Percentiles rank a stretch among this genome's conserved stretches.
phyloP scores from a whole-genome alignment of 2,329 filamentous ascomycete genomes.

The Cercospora beticola region DNA sequence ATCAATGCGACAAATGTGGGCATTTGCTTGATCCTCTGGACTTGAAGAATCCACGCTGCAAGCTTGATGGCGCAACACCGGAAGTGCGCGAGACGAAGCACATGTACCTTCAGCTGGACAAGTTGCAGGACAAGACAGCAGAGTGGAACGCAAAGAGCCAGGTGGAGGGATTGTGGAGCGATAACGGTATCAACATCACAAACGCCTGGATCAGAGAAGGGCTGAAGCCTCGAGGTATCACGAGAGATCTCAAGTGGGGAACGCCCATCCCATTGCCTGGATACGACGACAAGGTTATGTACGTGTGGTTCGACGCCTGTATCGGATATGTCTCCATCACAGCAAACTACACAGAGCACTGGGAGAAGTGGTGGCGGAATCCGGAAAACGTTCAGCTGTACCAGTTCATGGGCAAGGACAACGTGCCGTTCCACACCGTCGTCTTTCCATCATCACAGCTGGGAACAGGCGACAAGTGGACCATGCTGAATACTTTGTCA shows the following conservation, averaged over 20 bases:
- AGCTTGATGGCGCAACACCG: constrained; percentile 81
- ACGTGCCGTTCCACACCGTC: constrained; percentile 83
- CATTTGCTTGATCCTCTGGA: constrained; percentile 51
- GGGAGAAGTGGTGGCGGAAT: constrained; percentile 94
- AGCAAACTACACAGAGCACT: constrained; percentile 81
- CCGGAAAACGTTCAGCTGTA: constrained; percentile 84
- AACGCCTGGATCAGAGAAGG: constrained; percentile 81
- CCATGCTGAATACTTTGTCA: constrained; percentile 81
- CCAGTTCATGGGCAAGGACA: constrained; percentile 95
- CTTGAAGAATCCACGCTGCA: constrained; percentile 83
- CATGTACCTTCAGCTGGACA: constrained; percentile 83
- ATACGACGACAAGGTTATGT: constrained; percentile 78
- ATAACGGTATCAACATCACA: constrained; percentile 73
- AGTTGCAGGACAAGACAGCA: constrained; percentile 73
- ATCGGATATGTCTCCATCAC: constrained; percentile 97
- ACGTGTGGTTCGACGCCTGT: constrained; percentile 90
- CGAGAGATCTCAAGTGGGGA: constrained; percentile 90
- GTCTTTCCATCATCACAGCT: constrained; percentile 88
- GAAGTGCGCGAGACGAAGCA: constrained; percentile 83
- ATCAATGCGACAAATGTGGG: constrained; percentile 56
- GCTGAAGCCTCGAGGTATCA: constrained; percentile 82
- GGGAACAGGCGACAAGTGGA: constrained; percentile 83
- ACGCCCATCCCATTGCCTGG: constrained; percentile 60
- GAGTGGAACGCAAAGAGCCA: constrained; percentile 74
- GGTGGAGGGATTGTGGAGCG: constrained; percentile 72